Evolutionary conservation across 768 basidiomycete genomes (phyloP), one percentile per base, ranked within the genome.

Genomic region (Rhodotorula babjevae): DNA sequence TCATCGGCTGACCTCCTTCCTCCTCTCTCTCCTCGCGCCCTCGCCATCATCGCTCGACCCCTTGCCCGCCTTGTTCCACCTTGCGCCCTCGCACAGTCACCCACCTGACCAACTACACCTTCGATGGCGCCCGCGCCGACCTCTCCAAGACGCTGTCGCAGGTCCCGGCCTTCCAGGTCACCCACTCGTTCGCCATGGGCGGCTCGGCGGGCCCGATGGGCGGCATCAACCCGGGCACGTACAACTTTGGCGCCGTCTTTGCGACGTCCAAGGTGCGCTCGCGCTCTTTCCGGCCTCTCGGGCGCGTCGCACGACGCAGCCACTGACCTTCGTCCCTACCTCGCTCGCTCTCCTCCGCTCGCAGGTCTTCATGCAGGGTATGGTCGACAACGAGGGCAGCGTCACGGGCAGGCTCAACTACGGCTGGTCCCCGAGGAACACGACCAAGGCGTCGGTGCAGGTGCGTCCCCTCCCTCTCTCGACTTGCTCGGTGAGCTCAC

Each of bases 51-150:
- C 19, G 42, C 29, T 36, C 29, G 47, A 25, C 52, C 19, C 29
- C 29, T 27, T 47, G 21, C 50, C 9, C 19, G 15, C n/a, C 12
- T 42, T 9, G 23, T 15, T 3, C 47, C 6, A 21, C 25, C 4
- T 36, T 9, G 36, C 36, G 9, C 36, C 36, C 9, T 36, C 36
- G 5, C 9, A 9, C 81, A 97, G 94, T 87, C 65, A 95, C 93
- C 21, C 92, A 92, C 79, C 83, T 97, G 62, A 90, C 89, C 58
- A 96, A 95, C 84, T 95, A 90, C 83, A 87, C 93, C 79, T 98
- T 98, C 81, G 96, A 99, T 84, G 96, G 96, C 76, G 96, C 90
- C 40, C 86, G 94, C 77, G 96, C 95, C 46, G 96, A 99, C 84
- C 84, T 98, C 77, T 90, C 91, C 61, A 99, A 98, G 84, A 89